Evolutionary conservation across 2,329 filamentous ascomycete genomes (phyloP).

Genomic region (Fusarium caatingaense): DNA sequence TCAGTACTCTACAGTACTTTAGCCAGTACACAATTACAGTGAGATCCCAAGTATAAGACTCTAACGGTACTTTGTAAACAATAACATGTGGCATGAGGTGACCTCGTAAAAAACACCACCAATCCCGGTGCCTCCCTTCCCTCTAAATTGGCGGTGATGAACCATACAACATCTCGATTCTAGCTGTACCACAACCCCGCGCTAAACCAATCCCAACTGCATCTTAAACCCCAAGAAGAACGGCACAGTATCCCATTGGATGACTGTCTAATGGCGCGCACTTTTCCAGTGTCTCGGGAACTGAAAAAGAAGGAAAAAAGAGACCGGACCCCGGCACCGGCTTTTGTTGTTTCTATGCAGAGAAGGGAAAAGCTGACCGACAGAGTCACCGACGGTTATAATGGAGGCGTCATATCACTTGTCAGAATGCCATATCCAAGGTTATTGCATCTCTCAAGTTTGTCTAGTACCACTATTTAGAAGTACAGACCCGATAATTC

Average conservation of each 20-base stretch:
- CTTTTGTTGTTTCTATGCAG: not conserved
- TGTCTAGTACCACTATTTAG: no score
- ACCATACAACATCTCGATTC: constrained; percentile 15
- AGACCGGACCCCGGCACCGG: not conserved
- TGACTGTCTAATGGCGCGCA: not conserved
- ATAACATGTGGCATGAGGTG: constrained; percentile 7
- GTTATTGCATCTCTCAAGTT: not conserved
- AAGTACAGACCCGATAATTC: constrained; percentile 21
- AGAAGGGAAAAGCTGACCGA: constrained; percentile 26
- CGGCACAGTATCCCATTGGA: constrained; percentile 27
- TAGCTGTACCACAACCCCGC: constrained; percentile 16
- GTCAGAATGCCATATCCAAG: not conserved
- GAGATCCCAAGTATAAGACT: no score
- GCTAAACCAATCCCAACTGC: constrained; percentile 26
- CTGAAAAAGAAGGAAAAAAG: constrained; percentile 1
- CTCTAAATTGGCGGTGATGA: constrained; percentile 32
- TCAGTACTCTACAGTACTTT: not conserved
- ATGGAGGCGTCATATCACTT: constrained; percentile 26
- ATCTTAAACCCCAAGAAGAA: not conserved
- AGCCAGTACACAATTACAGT: not conserved
- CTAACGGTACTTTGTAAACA: not conserved
- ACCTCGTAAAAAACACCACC: constrained; percentile 3
- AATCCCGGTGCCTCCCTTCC: not conserved
- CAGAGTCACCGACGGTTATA: constrained; percentile 16
- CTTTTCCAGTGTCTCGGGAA: constrained; percentile 24